Evolutionary conservation across 2,329 filamentous ascomycete species (phyloP).

Genomic region (Arthroderma sp.): DNA sequence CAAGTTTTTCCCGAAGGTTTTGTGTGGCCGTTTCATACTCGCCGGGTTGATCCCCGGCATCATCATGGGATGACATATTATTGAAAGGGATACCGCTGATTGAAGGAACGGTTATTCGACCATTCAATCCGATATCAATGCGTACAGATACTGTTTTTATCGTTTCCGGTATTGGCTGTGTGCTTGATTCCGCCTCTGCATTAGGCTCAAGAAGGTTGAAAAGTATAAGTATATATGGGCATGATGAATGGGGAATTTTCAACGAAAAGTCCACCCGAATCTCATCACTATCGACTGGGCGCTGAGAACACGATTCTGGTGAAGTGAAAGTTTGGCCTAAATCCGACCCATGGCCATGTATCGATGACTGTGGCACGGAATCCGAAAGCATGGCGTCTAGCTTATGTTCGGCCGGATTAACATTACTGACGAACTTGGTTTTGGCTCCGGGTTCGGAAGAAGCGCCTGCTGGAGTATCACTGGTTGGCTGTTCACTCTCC

Average conservation of each 20-base stretch:
- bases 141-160: slow-evolving; percentile 21
- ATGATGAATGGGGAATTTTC: slow-evolving; percentile 6
- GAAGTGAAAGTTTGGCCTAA: too few species aligned
- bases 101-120: slow-evolving; percentile 22
- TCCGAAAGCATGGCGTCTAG: slow-evolving; percentile 39
- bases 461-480: slow-evolving; percentile 3
- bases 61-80: slow-evolving; percentile 11
- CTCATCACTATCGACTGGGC: neutral
- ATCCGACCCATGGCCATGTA: too few species aligned
- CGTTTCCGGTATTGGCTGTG: neutral
- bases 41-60: slow-evolving; percentile 11
- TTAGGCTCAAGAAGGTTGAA: slow-evolving; percentile 4
- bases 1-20: slow-evolving; percentile 23
- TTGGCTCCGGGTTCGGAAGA: slow-evolving; percentile 4
- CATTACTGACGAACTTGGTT: slow-evolving; percentile 24
- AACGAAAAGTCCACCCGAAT: slow-evolving; percentile 6
- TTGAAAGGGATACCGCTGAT: too few species aligned
- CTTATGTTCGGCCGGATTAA: slow-evolving; percentile 35
- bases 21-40: slow-evolving; percentile 11
- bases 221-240: slow-evolving; percentile 9
- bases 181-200: too few species aligned
- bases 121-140: slow-evolving; percentile 29
- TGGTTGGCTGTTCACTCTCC: slow-evolving; percentile 5
- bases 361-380: too few species aligned
- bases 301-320: too few species aligned